These are phyloP conservation scores for Calonectria leucothoes DNA, from an alignment of 2,329 filamentous ascomycete genomes.

Conservation along the genomic window DNA sequence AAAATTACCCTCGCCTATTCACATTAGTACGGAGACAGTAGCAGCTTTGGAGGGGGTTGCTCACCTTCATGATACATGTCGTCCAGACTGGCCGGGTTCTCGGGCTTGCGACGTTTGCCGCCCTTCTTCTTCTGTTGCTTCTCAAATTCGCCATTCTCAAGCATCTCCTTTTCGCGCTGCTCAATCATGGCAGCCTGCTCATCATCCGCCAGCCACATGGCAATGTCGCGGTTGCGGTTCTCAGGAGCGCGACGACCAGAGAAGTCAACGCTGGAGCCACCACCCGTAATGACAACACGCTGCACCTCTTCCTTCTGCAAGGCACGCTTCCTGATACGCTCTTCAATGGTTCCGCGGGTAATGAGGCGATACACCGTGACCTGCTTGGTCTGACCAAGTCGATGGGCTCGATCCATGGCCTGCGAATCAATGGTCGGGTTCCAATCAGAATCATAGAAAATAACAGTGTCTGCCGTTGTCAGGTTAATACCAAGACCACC, in stretches of 20 bases:
- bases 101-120: constrained; percentile 66
- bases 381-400: constrained; percentile 94
- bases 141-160: constrained; percentile 76
- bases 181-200: constrained; percentile 96
- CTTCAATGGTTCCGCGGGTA: constrained; percentile 95
- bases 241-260: constrained; percentile 88
- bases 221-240: constrained; percentile 97
- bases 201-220: constrained; percentile 98
- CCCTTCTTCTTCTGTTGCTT: constrained; percentile 74
- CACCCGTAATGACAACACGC: constrained; percentile 94
- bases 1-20: constrained; percentile 91
- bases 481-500: constrained; percentile 98
- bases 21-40: constrained; percentile 36
- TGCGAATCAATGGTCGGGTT: constrained; percentile 99
- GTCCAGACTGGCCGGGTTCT: constrained; percentile 77
- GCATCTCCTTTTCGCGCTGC: constrained; percentile 87
- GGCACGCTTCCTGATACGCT: constrained; percentile 96
- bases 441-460: constrained; percentile 99
- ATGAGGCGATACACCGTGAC: constrained; percentile 98
- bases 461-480: constrained; percentile 96
- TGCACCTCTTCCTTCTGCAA: constrained; percentile 99
- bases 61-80: constrained; percentile 99
- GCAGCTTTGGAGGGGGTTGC: constrained; percentile 46
- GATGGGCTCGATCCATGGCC: constrained; percentile 98
- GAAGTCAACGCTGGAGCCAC: constrained; percentile 93